These are phyloP conservation scores for Metarhizium guizhouense DNA, from an alignment of 2,329 filamentous ascomycete genomes.

Conservation along the genomic window DNA sequence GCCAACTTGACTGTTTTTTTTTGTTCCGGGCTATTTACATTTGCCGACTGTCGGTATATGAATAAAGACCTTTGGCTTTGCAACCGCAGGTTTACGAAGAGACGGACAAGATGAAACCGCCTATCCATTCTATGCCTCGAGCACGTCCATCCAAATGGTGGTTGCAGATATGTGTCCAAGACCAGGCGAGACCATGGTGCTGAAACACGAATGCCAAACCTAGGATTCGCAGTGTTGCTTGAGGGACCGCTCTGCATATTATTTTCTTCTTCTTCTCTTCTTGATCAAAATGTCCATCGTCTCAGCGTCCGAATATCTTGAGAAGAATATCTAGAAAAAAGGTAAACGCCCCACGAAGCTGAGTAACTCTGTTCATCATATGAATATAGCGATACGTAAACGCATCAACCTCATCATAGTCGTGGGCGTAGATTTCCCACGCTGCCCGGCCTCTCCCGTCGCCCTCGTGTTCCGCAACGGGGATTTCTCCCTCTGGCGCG, in stretches of 20 bases:
- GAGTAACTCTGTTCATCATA: constrained; percentile 34
- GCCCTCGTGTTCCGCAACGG: constrained; percentile 23
- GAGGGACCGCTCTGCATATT: neutral
- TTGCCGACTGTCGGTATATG: neutral
- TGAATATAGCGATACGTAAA: constrained; percentile 45
- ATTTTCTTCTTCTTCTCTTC: neutral
- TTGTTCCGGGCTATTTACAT: too few relatives aligned
- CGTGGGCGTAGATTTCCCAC: constrained; percentile 54
- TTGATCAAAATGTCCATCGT: neutral
- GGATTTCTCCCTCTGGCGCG: constrained; percentile 24
- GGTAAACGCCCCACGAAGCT: neutral
- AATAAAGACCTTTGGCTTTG: too few relatives aligned
- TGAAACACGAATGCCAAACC: too few relatives aligned
- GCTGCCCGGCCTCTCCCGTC: constrained; percentile 33
- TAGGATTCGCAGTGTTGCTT: too few relatives aligned
- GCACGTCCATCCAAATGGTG: too few relatives aligned
- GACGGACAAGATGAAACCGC: too few relatives aligned
- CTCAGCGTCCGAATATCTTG: constrained; percentile 1
- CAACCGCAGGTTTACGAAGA: too few relatives aligned
- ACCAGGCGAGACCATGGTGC: too few relatives aligned
- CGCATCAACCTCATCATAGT: constrained; percentile 46
- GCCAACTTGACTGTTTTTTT: neutral
- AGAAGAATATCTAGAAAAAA: neutral
- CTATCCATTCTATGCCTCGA: too few relatives aligned
- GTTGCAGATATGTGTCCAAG: too few relatives aligned